Percentiles rank a stretch among this genome's conserved stretches.
Evolutionary conservation across 768 basidiomycete genomes (phyloP).

Genomic region (Boletus insuetus): DNA sequence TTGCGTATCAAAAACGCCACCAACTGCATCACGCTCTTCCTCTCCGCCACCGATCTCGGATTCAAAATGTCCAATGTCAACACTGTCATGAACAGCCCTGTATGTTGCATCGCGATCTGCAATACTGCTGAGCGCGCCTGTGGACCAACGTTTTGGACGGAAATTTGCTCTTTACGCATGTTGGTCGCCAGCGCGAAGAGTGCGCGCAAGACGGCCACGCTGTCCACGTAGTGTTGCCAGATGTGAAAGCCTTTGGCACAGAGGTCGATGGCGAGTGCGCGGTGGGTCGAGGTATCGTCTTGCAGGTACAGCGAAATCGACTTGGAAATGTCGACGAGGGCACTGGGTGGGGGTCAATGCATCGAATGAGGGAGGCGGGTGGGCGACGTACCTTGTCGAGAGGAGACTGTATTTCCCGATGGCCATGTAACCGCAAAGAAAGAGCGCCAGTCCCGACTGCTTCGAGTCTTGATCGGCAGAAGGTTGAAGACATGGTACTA

Average conservation of each 20-base stretch:
- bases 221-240: slow-evolving; percentile 93
- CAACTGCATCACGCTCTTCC: slow-evolving; percentile 88
- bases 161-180: slow-evolving; percentile 65
- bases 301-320: slow-evolving; percentile 78
- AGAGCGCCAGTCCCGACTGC: slow-evolving; percentile 66
- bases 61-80: slow-evolving; percentile 86
- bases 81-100: slow-evolving; percentile 92
- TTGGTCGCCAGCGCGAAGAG: slow-evolving; percentile 80
- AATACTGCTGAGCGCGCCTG: slow-evolving; percentile 84
- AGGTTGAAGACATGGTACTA: slow-evolving; percentile 64
- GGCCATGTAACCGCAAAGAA: slow-evolving; percentile 81
- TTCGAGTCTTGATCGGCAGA: slow-evolving; percentile 56
- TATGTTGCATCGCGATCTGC: slow-evolving; percentile 79
- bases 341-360: slow-evolving; percentile 39
- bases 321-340: slow-evolving; percentile 79
- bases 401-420: slow-evolving; percentile 76
- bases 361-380: background rate
- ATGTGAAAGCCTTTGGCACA: slow-evolving; percentile 89
- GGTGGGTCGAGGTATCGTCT: slow-evolving; percentile 63
- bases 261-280: slow-evolving; percentile 80
- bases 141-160: slow-evolving; percentile 62
- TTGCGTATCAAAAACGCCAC: slow-evolving; percentile 93
- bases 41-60: slow-evolving; percentile 68
- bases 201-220: slow-evolving; percentile 81
- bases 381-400: slow-evolving; percentile 55